Conservation (phyloP, 1,139 yeast genomes). For the Hyphopichia wangnamkhiaoensis region DNA sequence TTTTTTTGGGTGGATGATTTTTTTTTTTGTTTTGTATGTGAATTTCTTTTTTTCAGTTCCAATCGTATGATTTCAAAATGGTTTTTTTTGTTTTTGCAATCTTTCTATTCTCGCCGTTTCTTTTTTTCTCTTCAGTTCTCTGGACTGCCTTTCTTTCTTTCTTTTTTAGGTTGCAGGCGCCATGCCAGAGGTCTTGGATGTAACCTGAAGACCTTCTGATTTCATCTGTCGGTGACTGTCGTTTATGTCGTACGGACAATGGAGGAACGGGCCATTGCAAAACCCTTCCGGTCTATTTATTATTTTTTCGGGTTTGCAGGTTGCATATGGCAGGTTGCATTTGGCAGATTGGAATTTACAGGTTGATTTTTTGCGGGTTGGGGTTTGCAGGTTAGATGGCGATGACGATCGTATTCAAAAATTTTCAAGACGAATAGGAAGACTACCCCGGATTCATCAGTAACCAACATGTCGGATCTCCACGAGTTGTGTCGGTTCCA, state of each 20-base stretch:
- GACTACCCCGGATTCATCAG: conserved; percentile 1
- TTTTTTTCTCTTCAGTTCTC: background rate
- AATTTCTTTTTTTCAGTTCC: background rate
- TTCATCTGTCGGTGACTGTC: too few species aligned
- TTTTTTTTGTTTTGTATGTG: too few species aligned
- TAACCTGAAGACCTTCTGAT: too few species aligned
- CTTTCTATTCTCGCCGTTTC: background rate
- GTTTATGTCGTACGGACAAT: too few species aligned
- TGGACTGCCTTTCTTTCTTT: background rate
- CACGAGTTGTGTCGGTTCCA: conserved; percentile 66
- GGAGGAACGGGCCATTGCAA: too few species aligned
- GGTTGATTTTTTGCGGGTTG: background rate
- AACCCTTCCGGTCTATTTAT: too few species aligned
- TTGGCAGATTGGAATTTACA: conserved; percentile 1
- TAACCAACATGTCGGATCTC: conserved; percentile 57
- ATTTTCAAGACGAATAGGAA: too few species aligned
- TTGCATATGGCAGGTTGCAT: background rate
- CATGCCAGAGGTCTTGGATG: too few species aligned
- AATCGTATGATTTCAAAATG: conserved; percentile 1
- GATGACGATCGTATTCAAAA: too few species aligned
- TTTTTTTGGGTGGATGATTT: background rate
- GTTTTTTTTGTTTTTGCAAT: conserved; percentile 1
- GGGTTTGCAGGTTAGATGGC: background rate
- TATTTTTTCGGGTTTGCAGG: conserved; percentile 1
- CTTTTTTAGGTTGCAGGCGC: too few species aligned